These are phyloP conservation scores for Colletotrichum simmondsii DNA, from an alignment of 2,329 filamentous ascomycete genomes.

Conservation along the genomic window DNA sequence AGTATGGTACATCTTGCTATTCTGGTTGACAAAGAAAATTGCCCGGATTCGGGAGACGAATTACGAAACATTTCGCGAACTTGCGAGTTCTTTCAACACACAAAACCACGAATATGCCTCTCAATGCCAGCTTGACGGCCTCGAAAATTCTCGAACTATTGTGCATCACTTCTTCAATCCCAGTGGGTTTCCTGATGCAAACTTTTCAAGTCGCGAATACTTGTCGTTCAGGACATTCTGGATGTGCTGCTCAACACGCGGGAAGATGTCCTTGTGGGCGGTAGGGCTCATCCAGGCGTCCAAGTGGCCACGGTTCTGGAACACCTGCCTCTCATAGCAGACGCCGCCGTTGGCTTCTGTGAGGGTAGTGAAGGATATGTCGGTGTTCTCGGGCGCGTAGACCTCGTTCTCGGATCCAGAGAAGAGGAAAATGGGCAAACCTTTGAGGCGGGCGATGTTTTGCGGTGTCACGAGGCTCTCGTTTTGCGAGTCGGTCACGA, in stretches of 20 bases:
- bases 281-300: slow-evolving; percentile 41
- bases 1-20: not conserved
- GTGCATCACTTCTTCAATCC: not conserved
- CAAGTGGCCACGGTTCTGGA: slow-evolving; percentile 38
- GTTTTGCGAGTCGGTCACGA: slow-evolving; percentile 46
- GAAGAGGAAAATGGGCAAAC: slow-evolving; percentile 34
- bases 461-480: slow-evolving; percentile 15
- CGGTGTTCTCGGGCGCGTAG: slow-evolving; percentile 38
- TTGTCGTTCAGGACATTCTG: not conserved
- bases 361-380: slow-evolving; percentile 38
- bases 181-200: not conserved
- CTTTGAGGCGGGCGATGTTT: slow-evolving; percentile 21
- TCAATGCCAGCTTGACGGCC: not conserved
- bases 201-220: not conserved
- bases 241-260: slow-evolving; percentile 30
- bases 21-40: not conserved
- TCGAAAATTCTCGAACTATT: not conserved
- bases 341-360: slow-evolving; percentile 37
- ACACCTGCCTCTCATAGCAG: slow-evolving; percentile 41
- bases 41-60: not conserved
- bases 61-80: not conserved
- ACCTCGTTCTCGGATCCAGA: slow-evolving; percentile 38
- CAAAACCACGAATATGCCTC: not conserved
- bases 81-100: not conserved
- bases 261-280: slow-evolving; percentile 38